These are phyloP conservation scores for Hypoxylon sp. DNA, from an alignment of 2,329 filamentous ascomycete species.

Conservation along the genomic window DNA sequence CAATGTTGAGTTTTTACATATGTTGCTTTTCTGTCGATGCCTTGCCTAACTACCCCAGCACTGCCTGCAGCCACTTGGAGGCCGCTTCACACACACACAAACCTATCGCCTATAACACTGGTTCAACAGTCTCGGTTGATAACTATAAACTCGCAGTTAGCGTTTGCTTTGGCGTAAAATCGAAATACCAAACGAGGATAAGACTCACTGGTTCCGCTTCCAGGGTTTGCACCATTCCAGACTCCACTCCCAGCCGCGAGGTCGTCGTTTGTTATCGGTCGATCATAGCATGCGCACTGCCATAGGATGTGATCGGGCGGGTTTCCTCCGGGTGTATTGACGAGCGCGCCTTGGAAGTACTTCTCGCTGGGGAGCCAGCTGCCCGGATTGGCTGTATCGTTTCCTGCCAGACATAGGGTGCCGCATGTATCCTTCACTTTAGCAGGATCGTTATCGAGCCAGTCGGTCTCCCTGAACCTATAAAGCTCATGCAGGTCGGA, in stretches of 20 bases:
- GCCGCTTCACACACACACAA: neutral
- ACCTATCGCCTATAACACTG: neutral
- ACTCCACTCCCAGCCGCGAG: conserved; percentile 28
- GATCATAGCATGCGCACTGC: conserved; percentile 37
- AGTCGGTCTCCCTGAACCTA: conserved; percentile 32
- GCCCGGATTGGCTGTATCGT: conserved; percentile 32
- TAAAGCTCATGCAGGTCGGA: conserved; percentile 33
- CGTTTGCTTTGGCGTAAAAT: too few relatives aligned
- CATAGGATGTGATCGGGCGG: conserved; percentile 32
- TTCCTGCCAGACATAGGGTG: conserved; percentile 33
- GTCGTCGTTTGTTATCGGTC: conserved; percentile 25
- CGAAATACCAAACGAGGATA: neutral
- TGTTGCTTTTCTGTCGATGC: too few relatives aligned
- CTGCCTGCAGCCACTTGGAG: too few relatives aligned
- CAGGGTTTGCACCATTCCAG: conserved; percentile 37
- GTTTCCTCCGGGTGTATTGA: conserved; percentile 36
- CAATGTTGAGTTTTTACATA: too few relatives aligned
- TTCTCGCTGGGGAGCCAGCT: conserved; percentile 33
- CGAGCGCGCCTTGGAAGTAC: conserved; percentile 35
- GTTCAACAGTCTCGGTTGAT: conserved; percentile 32
- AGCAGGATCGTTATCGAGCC: conserved; percentile 35
- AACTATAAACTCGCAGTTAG: conserved; percentile 19
- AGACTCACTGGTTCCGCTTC: conserved; percentile 35
- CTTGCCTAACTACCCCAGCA: neutral
- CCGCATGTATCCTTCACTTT: conserved; percentile 32